Conservation (phyloP, 805 yeast genomes). For the Starmerella powellii region DNA sequence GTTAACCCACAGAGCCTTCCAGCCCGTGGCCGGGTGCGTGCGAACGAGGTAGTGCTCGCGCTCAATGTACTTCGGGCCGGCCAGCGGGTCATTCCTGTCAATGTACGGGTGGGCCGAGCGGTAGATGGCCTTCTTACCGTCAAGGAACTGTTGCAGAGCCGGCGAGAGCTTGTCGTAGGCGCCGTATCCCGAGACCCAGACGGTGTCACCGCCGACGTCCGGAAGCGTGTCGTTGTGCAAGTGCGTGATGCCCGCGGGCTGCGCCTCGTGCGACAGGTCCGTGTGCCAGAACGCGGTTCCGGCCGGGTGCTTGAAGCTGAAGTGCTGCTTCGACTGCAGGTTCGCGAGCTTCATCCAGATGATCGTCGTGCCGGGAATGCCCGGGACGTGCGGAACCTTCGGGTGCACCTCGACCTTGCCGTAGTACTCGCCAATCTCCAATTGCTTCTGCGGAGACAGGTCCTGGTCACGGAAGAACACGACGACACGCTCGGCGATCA, state of each 20-base stretch:
- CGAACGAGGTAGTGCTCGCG: constrained; percentile 50
- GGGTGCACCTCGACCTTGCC: constrained; percentile 37
- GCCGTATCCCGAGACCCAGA: constrained; percentile 44
- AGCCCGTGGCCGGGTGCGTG: constrained; percentile 54
- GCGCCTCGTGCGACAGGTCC: constrained; percentile 64
- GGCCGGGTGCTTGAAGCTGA: constrained; percentile 25
- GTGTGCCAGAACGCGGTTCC: constrained; percentile 45
- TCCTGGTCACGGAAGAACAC: constrained; percentile 42
- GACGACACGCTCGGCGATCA: constrained; percentile 40
- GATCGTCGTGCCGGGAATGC: constrained; percentile 35
- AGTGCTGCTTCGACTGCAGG: constrained; percentile 33
- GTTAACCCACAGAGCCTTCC: constrained; percentile 47
- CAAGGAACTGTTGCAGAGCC: constrained; percentile 36
- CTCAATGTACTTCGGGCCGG: constrained; percentile 29
- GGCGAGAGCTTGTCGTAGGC: constrained; percentile 44
- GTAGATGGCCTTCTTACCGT: constrained; percentile 53
- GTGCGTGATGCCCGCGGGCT: constrained; percentile 61
- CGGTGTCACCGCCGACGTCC: constrained; percentile 44
- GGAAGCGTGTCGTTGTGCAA: constrained; percentile 52
- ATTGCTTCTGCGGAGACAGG: constrained; percentile 34
- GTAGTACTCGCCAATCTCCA: constrained; percentile 36
- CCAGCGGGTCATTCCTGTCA: constrained; percentile 29
- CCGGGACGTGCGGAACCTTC: constrained; percentile 26
- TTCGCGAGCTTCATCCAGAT: constrained; percentile 36
- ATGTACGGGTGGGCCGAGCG: constrained; percentile 33